Percentiles rank a stretch among this genome's conserved stretches.
Evolutionary conservation across 495 filamentous ascomycete genomes (phyloP).

Genomic region (Melanomma pulvis-pyrius): DNA sequence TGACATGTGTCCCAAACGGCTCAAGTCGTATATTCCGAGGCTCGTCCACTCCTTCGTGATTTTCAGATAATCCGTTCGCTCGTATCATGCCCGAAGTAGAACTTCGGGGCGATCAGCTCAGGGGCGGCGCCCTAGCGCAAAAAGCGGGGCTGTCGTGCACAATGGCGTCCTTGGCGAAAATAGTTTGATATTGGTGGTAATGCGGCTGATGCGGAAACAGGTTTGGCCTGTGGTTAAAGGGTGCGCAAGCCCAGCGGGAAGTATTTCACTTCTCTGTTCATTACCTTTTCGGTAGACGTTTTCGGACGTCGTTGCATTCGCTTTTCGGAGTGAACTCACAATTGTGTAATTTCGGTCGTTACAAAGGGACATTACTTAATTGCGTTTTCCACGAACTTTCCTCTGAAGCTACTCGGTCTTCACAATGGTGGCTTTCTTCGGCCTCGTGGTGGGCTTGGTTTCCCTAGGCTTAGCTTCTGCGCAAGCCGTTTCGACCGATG

Average conservation of each 20-base stretch:
- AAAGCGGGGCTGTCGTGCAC: not conserved
- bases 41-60: not conserved
- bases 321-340: not conserved
- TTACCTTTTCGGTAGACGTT: not conserved
- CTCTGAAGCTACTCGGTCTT: not conserved
- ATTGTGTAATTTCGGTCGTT: not conserved
- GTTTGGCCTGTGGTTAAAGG: not conserved
- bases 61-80: not conserved
- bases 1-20: not conserved
- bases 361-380: not conserved
- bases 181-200: not conserved
- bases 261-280: not conserved
- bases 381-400: not conserved
- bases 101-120: not conserved
- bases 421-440: not conserved
- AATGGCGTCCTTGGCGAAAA: not conserved
- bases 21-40: too few relatives aligned
- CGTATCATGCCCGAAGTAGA: not conserved
- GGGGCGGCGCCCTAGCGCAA: not conserved
- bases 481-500: constrained; percentile 6
- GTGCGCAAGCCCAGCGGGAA: not conserved
- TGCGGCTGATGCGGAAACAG: not conserved
- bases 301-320: not conserved
- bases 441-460: not conserved
- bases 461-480: constrained; percentile 3